Evolutionary conservation across 169 alveolate species (phyloP).

Genomic region (Eimeria praecox): DNA sequence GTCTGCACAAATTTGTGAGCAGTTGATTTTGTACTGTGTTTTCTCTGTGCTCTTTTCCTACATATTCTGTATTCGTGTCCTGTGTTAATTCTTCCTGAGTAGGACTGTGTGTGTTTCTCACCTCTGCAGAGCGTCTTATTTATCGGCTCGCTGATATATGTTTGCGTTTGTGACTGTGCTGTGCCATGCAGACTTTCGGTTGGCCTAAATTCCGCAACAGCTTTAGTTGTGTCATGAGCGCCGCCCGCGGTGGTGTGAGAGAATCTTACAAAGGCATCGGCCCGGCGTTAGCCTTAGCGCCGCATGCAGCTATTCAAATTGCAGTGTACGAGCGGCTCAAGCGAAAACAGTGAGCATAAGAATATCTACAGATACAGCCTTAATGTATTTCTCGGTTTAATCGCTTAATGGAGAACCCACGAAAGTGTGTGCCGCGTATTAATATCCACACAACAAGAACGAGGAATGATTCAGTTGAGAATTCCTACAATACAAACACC

Average conservation of each 20-base stretch:
- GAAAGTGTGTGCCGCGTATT: no score
- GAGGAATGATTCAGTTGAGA: no score
- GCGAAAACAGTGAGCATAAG: slow-evolving; percentile 18
- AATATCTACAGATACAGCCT: neutral
- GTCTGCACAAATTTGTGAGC: neutral
- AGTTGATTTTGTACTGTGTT: neutral
- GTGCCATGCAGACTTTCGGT: slow-evolving; percentile 41
- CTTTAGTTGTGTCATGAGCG: slow-evolving; percentile 35
- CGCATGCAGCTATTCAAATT: slow-evolving; percentile 81
- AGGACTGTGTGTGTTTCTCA: neutral
- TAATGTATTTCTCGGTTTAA: neutral
- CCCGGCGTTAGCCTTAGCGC: slow-evolving; percentile 77
- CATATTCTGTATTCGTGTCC: no score
- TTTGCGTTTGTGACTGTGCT: neutral
- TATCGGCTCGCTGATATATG: neutral
- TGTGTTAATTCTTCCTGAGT: neutral
- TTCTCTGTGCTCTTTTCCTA: neutral
- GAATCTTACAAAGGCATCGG: slow-evolving; percentile 76
- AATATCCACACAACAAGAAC: no score
- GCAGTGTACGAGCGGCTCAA: slow-evolving; percentile 77
- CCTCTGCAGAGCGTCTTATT: neutral
- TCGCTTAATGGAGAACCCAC: no score
- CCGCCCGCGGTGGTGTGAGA: slow-evolving; percentile 73
- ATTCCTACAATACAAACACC: no score
- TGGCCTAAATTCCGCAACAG: slow-evolving; percentile 73